Percentiles rank a stretch among this genome's conserved stretches.
Evolutionary conservation across 768 basidiomycete species (phyloP).

Genomic region (Tulasnella sp.): DNA sequence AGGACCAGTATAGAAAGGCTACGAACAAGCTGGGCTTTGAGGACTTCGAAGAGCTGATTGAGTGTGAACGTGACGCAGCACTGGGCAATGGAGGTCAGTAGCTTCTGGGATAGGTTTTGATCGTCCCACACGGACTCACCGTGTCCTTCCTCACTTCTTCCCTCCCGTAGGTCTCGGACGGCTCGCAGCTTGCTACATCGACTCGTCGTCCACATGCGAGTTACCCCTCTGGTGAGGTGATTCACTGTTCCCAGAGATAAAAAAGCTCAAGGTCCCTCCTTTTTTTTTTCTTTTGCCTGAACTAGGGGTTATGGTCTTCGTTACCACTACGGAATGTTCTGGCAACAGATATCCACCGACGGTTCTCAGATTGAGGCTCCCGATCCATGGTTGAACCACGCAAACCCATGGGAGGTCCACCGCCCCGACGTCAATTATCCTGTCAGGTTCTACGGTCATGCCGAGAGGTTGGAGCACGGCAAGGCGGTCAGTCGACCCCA

Average conservation of each 20-base stretch:
- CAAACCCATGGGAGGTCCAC: conserved; percentile 73
- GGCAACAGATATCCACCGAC: conserved; percentile 75
- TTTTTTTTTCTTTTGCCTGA: no score
- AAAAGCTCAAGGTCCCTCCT: background rate
- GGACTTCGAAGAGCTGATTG: conserved; percentile 74
- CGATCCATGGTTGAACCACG: conserved; percentile 82
- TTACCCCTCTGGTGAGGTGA: conserved; percentile 56
- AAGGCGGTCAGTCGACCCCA: conserved; percentile 10
- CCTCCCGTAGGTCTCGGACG: conserved; percentile 54
- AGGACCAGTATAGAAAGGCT: conserved; percentile 58
- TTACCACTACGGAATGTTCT: conserved; percentile 88
- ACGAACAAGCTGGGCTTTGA: conserved; percentile 71
- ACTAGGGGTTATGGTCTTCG: conserved; percentile 75
- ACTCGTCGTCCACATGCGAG: conserved; percentile 81
- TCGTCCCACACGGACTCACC: background rate
- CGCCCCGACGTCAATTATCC: conserved; percentile 77
- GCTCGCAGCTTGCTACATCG: conserved; percentile 93
- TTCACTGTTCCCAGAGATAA: no score
- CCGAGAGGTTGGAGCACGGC: conserved; percentile 51
- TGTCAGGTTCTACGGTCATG: conserved; percentile 78
- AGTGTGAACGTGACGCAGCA: conserved; percentile 85
- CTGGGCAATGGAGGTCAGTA: conserved; percentile 70
- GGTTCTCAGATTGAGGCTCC: conserved; percentile 71
- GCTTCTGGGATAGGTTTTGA: background rate
- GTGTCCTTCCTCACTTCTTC: background rate